Percentiles rank a stretch among this genome's conserved stretches.
Evolutionary conservation across 2,329 filamentous ascomycete species (phyloP).

Genomic region (Xylariaceae sp.): DNA sequence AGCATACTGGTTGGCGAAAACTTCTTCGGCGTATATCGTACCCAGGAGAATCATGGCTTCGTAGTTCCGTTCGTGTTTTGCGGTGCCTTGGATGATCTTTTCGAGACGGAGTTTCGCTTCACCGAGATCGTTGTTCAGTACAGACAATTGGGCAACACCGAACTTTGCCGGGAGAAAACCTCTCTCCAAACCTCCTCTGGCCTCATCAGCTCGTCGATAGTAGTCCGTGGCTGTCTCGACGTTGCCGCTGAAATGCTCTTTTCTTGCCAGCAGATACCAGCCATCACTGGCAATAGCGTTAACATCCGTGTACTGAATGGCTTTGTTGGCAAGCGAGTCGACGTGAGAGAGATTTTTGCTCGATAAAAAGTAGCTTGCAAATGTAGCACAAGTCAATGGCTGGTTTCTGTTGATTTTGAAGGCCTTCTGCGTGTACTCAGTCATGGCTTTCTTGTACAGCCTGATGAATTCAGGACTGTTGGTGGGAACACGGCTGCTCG

Average conservation of each 20-base stretch:
- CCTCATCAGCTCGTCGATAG: constrained; percentile 87
- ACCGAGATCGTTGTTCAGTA: constrained; percentile 77
- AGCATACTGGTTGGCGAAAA: constrained; percentile 71
- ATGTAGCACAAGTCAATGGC: constrained; percentile 84
- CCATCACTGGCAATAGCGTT: constrained; percentile 96
- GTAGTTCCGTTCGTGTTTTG: constrained; percentile 53
- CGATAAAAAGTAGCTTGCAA: constrained; percentile 84
- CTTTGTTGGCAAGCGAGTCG: constrained; percentile 82
- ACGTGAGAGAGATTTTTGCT: constrained; percentile 77
- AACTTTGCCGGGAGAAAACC: constrained; percentile 95
- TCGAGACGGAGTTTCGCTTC: constrained; percentile 92
- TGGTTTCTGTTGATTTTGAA: constrained; percentile 92
- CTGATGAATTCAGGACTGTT: constrained; percentile 80
- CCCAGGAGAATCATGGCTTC: constrained; percentile 92
- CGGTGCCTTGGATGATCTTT: constrained; percentile 85
- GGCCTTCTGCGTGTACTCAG: constrained; percentile 85
- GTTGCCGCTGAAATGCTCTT: constrained; percentile 81
- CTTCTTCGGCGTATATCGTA: constrained; percentile 89
- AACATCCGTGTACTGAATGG: constrained; percentile 92
- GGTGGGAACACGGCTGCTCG: constrained; percentile 76
- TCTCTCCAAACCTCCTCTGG: constrained; percentile 83
- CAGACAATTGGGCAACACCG: constrained; percentile 83
- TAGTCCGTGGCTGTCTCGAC: constrained; percentile 73
- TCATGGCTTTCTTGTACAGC: constrained; percentile 91
- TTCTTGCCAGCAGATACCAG: constrained; percentile 90